phyloP scores from a whole-genome alignment of 176 grass and related monocot species.

The Lolium perenne region DNA sequence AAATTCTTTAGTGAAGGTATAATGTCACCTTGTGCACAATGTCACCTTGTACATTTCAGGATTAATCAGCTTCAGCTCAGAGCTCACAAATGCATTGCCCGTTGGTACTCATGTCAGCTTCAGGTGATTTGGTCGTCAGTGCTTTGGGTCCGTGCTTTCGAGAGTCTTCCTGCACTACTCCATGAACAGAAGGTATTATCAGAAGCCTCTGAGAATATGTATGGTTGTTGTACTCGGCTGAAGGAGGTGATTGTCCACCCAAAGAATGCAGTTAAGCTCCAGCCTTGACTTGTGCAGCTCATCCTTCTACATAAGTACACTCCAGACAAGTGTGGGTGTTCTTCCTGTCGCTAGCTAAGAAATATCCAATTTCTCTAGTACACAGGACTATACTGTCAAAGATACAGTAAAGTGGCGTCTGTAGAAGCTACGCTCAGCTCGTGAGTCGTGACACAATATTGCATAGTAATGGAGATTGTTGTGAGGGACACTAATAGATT shows the following conservation, averaged over 20 bases:
- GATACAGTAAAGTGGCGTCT: no score
- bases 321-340: not conserved
- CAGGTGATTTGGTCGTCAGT: not conserved
- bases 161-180: not conserved
- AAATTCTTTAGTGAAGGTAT: not conserved
- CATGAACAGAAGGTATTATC: not conserved
- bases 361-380: no score
- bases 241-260: not conserved
- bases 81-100: not conserved
- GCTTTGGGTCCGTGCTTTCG: no score
- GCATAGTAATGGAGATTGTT: no score
- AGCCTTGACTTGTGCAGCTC: not conserved
- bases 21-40: not conserved
- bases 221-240: not conserved
- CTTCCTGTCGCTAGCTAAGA: not conserved
- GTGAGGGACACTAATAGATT: no score
- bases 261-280: not conserved
- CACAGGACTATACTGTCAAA: no score
- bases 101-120: not conserved
- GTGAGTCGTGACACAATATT: no score
- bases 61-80: conserved; percentile 2
- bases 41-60: conserved; percentile 18
- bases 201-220: not conserved
- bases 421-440: no score
- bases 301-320: not conserved